These are phyloP conservation scores for Coelastrella sp. DNA, from an alignment of 139 green algal genomes.

Conservation along the genomic window DNA sequence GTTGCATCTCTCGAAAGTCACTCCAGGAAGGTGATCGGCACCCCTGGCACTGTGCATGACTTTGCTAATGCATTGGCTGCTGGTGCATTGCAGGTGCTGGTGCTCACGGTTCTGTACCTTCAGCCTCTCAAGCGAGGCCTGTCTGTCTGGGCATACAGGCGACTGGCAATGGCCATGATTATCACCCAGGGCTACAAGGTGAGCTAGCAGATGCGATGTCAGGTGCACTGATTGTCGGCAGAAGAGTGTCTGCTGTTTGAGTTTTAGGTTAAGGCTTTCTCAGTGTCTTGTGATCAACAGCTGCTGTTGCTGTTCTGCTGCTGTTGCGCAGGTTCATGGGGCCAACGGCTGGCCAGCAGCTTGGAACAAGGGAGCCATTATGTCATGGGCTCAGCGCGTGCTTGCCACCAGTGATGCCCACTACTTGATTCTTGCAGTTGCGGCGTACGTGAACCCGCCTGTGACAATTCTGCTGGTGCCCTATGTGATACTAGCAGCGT, in stretches of 20 bases:
- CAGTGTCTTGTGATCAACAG: background rate
- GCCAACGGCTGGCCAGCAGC: constrained; percentile 15
- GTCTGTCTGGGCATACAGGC: constrained; percentile 1
- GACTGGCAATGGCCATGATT: background rate
- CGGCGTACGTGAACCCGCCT: background rate
- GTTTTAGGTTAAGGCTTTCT: background rate
- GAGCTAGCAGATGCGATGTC: background rate
- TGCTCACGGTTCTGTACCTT: constrained; percentile 31
- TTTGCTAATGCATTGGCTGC: background rate
- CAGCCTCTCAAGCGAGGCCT: background rate
- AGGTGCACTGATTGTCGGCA: too few species aligned
- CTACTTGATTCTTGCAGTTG: constrained; percentile 29
- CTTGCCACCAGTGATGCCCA: constrained; percentile 10
- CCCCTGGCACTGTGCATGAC: too few species aligned
- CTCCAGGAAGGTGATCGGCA: too few species aligned
- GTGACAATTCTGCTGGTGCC: constrained; percentile 18
- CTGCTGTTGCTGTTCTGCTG: background rate
- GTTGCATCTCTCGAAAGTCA: background rate
- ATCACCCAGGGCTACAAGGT: constrained; percentile 1
- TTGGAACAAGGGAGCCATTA: background rate
- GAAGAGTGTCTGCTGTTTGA: too few species aligned
- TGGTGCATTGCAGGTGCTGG: background rate
- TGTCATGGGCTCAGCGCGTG: background rate
- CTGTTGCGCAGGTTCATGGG: background rate
- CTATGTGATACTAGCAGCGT: constrained; percentile 23